These are phyloP conservation scores for Alternaria sp. DNA, from an alignment of 2,329 filamentous ascomycete genomes.

Conservation along the genomic window DNA sequence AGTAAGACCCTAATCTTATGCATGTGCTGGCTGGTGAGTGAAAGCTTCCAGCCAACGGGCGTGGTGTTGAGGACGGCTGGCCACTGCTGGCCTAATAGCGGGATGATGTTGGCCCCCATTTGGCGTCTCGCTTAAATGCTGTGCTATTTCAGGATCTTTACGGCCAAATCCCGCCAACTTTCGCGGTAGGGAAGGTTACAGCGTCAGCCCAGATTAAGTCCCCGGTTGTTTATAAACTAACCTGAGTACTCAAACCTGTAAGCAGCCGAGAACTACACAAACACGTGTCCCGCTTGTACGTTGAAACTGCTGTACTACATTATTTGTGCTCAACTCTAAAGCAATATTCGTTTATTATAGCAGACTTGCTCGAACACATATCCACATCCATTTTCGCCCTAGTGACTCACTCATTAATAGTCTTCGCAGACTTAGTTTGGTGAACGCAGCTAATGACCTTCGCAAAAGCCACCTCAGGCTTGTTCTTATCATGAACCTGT, in stretches of 20 bases:
- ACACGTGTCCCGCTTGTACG: no score
- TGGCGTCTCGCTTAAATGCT: conserved; percentile 18
- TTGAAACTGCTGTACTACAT: no score
- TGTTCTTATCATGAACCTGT: neutral
- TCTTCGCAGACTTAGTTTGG: no score
- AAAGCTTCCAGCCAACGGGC: conserved; percentile 22
- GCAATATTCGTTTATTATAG: no score
- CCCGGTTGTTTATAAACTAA: neutral
- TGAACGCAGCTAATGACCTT: no score
- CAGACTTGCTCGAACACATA: no score
- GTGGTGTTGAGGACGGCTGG: conserved; percentile 25
- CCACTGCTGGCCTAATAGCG: conserved; percentile 14
- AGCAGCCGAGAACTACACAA: no score
- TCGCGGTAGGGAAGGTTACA: neutral
- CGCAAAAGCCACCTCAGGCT: neutral
- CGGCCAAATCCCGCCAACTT: conserved; percentile 1
- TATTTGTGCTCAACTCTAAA: no score
- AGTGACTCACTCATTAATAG: no score
- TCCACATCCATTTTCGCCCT: no score
- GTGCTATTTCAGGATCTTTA: conserved; percentile 19
- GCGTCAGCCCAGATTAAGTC: no score
- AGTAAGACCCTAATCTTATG: conserved; percentile 16
- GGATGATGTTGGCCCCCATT: conserved; percentile 19
- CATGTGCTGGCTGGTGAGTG: conserved; percentile 17
- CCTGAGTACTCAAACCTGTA: no score